Evolutionary conservation across 495 filamentous ascomycete genomes (phyloP).

Genomic region (Aspergillus carlsbadensis): DNA sequence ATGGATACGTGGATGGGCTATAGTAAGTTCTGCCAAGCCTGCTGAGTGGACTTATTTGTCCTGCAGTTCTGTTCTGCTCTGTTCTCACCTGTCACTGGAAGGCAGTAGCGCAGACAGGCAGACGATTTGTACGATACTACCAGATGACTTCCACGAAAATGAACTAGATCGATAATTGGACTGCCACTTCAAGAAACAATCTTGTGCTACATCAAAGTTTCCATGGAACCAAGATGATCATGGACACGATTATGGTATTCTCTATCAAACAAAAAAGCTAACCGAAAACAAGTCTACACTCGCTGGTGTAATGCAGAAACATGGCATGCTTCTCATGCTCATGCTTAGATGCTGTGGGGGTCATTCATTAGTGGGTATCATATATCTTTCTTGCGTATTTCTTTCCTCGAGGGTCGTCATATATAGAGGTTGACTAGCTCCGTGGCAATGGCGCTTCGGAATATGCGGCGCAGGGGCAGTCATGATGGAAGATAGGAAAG

Average conservation of each 20-base stretch:
- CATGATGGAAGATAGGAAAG: not conserved
- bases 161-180: no score
- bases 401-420: not conserved
- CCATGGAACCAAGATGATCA: no score
- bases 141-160: not conserved
- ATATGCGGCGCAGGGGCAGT: not conserved
- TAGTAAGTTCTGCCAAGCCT: conserved; percentile 4
- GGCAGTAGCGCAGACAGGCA: not conserved
- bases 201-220: no score
- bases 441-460: not conserved
- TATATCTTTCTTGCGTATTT: conserved; percentile 6
- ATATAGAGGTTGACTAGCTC: not conserved
- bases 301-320: conserved; percentile 17
- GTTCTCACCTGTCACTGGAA: no score
- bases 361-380: conserved; percentile 19
- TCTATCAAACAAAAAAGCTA: conserved; percentile 8
- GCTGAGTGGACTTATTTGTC: conserved; percentile 11
- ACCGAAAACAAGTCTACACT: conserved; percentile 15
- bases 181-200: no score
- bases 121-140: conserved; percentile 2
- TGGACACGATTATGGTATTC: conserved; percentile 3
- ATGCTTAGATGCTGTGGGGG: conserved; percentile 8
- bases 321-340: not conserved
- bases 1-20: not conserved
- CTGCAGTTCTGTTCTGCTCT: not conserved